phyloP scores from a whole-genome alignment of 495 filamentous ascomycete genomes.

The Beverwykella pulmonaria region DNA sequence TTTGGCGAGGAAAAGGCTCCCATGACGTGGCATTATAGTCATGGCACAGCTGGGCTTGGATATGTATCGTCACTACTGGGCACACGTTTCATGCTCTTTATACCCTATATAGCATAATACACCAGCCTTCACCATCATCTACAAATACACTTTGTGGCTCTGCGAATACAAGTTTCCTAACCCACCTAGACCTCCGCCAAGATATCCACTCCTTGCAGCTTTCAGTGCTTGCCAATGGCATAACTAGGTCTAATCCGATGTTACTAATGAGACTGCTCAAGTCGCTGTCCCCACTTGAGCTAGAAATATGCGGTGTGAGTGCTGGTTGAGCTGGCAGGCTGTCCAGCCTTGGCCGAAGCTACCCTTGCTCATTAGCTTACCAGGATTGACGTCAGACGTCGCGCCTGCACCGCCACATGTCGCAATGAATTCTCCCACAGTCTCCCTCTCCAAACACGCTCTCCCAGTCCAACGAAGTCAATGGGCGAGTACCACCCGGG shows the following conservation, averaged over 20 bases:
- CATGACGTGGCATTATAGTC: background rate
- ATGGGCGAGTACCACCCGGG: slow-evolving; percentile 9
- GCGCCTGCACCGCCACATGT: slow-evolving; percentile 4
- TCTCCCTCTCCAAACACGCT: background rate
- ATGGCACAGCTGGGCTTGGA: background rate
- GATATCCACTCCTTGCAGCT: too few species aligned
- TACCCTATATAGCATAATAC: slow-evolving; percentile 5
- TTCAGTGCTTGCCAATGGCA: too few species aligned
- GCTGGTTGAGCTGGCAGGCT: background rate
- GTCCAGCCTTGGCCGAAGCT: background rate
- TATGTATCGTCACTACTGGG: background rate
- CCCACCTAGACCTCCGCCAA: too few species aligned
- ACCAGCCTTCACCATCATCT: background rate
- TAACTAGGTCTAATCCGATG: too few species aligned
- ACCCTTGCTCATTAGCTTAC: background rate
- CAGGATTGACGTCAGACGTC: slow-evolving; percentile 16
- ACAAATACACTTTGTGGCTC: background rate
- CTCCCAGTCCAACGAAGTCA: background rate
- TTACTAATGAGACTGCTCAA: background rate
- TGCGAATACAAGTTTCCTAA: too few species aligned
- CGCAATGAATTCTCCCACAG: background rate
- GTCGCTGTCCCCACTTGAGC: background rate
- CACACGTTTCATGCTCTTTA: background rate
- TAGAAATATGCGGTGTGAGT: background rate
- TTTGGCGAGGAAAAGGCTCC: slow-evolving; percentile 1